phyloP scores from a whole-genome alignment of 2,329 filamentous ascomycete species.

The Fusarium acutatum region DNA sequence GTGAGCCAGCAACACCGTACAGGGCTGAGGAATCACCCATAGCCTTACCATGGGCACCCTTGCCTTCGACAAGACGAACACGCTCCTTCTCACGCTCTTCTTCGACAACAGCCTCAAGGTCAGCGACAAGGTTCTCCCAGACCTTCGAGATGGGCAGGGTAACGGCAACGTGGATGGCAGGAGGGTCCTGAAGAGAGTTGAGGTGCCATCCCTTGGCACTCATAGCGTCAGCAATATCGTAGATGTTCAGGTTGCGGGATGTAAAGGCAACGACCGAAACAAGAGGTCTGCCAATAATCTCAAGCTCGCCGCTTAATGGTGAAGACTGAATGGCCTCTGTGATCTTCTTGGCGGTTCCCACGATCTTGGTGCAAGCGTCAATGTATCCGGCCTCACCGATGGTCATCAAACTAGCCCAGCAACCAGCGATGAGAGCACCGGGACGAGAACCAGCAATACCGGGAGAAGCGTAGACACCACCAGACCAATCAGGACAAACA shows the following conservation, averaged over 20 bases:
- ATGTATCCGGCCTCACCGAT: slow-evolving; percentile 90
- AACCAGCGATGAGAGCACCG: slow-evolving; percentile 92
- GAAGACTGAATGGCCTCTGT: slow-evolving; percentile 76
- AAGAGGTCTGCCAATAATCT: slow-evolving; percentile 83
- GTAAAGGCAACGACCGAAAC: slow-evolving; percentile 92
- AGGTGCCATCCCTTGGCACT: slow-evolving; percentile 88
- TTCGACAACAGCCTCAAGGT: slow-evolving; percentile 73
- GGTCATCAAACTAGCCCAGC: slow-evolving; percentile 92
- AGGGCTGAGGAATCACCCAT: slow-evolving; percentile 85
- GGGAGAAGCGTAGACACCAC: slow-evolving; percentile 94
- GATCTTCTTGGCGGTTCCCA: slow-evolving; percentile 86
- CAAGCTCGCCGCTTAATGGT: slow-evolving; percentile 77
- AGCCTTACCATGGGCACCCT: slow-evolving; percentile 70
- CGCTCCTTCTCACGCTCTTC: slow-evolving; percentile 84
- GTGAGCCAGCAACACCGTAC: slow-evolving; percentile 92
- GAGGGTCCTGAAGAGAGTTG: slow-evolving; percentile 90
- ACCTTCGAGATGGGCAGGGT: slow-evolving; percentile 86
- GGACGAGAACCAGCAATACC: slow-evolving; percentile 91
- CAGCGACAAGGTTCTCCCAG: slow-evolving; percentile 79
- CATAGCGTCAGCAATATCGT: slow-evolving; percentile 94
- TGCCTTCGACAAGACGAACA: slow-evolving; percentile 74
- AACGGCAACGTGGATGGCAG: slow-evolving; percentile 93
- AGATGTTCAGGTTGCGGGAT: slow-evolving; percentile 86
- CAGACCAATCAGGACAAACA: slow-evolving; percentile 92
- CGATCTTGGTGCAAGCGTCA: slow-evolving; percentile 85